These are phyloP conservation scores for Pyrrhoderma noxium DNA, from an alignment of 1,284 basidiomycete genomes.

Conservation along the genomic window DNA sequence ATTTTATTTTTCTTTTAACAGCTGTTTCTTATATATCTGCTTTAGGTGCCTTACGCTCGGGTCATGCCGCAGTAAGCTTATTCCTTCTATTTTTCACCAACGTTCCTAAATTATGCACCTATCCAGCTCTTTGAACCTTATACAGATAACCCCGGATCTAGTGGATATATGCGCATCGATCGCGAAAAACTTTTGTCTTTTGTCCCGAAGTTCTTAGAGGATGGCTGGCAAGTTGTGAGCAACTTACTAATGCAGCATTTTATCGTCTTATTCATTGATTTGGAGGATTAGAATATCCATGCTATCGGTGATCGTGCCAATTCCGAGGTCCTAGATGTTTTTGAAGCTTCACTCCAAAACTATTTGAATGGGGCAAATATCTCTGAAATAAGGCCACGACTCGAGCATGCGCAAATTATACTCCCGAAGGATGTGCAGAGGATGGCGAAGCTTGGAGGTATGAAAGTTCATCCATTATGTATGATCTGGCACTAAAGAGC, in stretches of 20 bases:
- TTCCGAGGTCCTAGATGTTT: slow-evolving; percentile 73
- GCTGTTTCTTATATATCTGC: slow-evolving; percentile 12
- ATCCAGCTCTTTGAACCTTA: slow-evolving; percentile 70
- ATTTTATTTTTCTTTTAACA: not conserved
- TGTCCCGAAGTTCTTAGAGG: slow-evolving; percentile 63
- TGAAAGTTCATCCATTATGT: slow-evolving; percentile 24
- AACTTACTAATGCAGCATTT: not conserved
- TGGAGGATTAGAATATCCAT: slow-evolving; percentile 66
- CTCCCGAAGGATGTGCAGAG: slow-evolving; percentile 60
- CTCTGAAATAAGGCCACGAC: slow-evolving; percentile 62
- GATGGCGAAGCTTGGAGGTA: slow-evolving; percentile 66
- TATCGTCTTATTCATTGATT: not conserved
- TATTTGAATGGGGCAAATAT: slow-evolving; percentile 53
- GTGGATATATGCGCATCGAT: slow-evolving; percentile 71
- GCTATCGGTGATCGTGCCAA: slow-evolving; percentile 91
- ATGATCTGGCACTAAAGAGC: not conserved
- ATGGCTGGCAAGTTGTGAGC: slow-evolving; percentile 78
- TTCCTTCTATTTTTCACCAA: not conserved
- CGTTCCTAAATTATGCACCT: slow-evolving; percentile 1
- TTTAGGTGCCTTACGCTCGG: slow-evolving; percentile 80
- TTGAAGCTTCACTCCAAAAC: slow-evolving; percentile 42
- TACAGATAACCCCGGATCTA: slow-evolving; percentile 67
- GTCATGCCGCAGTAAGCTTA: slow-evolving; percentile 74
- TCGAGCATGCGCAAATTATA: slow-evolving; percentile 92
- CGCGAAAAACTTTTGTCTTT: slow-evolving; percentile 55